A percentile compares a stretch with the other conserved stretches of the same genome.
These are phyloP conservation scores for Populus pruinosa DNA, from an alignment of 345 rosid genomes.

Conservation along the genomic window DNA sequence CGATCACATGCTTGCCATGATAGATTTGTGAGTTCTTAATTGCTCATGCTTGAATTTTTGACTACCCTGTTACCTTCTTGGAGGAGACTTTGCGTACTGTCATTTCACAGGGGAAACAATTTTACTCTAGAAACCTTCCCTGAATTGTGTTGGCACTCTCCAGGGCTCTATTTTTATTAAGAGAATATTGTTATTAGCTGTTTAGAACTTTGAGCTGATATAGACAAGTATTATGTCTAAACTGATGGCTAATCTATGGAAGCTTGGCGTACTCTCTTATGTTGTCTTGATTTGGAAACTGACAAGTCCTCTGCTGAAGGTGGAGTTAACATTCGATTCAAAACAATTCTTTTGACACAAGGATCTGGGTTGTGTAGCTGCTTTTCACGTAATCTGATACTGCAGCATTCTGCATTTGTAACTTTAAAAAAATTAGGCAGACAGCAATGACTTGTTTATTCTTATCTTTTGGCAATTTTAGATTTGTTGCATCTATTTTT, in stretches of 20 bases:
- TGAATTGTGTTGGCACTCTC: background rate
- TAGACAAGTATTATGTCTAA: background rate
- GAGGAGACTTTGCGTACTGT: background rate
- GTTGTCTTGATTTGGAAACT: background rate
- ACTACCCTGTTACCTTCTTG: background rate
- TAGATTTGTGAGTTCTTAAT: constrained; percentile 62
- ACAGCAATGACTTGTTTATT: background rate
- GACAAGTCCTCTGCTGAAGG: background rate
- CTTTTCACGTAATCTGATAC: background rate
- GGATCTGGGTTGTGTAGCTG: background rate
- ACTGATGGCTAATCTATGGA: background rate
- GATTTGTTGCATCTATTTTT: background rate
- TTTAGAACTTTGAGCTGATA: background rate
- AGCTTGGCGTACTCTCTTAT: background rate
- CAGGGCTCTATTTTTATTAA: background rate
- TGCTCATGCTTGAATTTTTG: background rate
- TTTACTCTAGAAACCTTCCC: background rate
- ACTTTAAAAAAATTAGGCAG: background rate
- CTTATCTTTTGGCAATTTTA: background rate
- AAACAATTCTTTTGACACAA: background rate
- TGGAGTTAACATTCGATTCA: background rate
- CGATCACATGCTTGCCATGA: constrained; percentile 82
- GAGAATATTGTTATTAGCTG: background rate
- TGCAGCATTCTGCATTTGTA: background rate
- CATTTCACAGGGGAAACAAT: background rate